phyloP scores from a whole-genome alignment of 805 yeast species.

The Kodamaea kaohsiungensis region DNA sequence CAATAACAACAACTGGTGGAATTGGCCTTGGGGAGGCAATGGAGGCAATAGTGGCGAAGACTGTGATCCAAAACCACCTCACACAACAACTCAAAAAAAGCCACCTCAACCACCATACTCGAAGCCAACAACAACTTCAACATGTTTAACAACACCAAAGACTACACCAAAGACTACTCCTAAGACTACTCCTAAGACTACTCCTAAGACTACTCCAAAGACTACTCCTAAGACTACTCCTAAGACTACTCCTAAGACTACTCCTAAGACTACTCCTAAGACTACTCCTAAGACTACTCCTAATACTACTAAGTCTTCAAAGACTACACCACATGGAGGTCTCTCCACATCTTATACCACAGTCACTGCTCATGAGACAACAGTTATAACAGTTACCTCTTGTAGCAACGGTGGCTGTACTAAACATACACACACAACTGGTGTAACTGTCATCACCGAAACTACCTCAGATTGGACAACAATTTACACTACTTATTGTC shows the following conservation, averaged over 20 bases:
- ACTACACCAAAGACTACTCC: not conserved
- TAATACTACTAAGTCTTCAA: not conserved
- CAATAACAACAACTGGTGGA: not conserved
- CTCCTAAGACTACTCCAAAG: slow-evolving; percentile 5
- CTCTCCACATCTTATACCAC: slow-evolving; percentile 5
- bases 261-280: slow-evolving; percentile 4
- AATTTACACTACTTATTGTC: slow-evolving; percentile 19
- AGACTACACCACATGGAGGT: not conserved
- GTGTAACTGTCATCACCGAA: slow-evolving; percentile 13
- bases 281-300: slow-evolving; percentile 9
- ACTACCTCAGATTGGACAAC: slow-evolving; percentile 11
- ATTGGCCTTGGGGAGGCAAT: not conserved
- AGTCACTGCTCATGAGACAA: slow-evolving; percentile 10
- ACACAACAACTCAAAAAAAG: not conserved
- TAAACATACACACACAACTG: slow-evolving; percentile 4
- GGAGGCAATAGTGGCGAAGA: not conserved
- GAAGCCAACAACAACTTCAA: not conserved
- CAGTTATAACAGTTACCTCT: slow-evolving; percentile 2
- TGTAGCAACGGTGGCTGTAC: not conserved
- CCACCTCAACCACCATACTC: not conserved
- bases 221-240: slow-evolving; percentile 3
- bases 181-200: slow-evolving; percentile 6
- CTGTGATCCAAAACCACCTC: not conserved
- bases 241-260: slow-evolving; percentile 1
- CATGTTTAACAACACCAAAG: slow-evolving; percentile 3